These are phyloP conservation scores for Tephrocybe sp. DNA, from an alignment of 768 basidiomycete genomes.

Conservation along the genomic window DNA sequence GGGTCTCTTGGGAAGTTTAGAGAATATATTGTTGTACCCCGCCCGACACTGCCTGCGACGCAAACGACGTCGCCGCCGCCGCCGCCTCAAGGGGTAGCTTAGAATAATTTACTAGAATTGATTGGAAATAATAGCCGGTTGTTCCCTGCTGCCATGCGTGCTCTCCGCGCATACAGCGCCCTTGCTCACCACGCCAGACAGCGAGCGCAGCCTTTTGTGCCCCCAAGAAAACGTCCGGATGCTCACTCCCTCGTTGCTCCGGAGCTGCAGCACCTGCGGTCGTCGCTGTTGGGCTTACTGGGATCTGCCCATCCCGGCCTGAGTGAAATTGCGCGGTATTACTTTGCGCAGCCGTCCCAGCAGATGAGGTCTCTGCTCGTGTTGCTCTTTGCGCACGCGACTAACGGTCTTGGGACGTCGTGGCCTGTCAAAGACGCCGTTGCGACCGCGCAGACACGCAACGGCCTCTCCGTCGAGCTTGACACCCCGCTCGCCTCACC, in stretches of 20 bases:
- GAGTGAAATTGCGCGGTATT: slow-evolving; percentile 85
- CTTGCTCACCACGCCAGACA: slow-evolving; percentile 41
- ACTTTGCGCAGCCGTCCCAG: slow-evolving; percentile 86
- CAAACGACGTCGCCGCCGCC: slow-evolving; percentile 33
- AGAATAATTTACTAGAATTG: not conserved
- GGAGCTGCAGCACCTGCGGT: slow-evolving; percentile 70
- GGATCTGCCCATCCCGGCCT: slow-evolving; percentile 89
- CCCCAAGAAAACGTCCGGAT: slow-evolving; percentile 40
- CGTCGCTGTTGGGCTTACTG: slow-evolving; percentile 71
- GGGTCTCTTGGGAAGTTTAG: slow-evolving; percentile 43
- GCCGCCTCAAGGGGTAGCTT: slow-evolving; percentile 17
- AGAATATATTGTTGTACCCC: slow-evolving; percentile 30
- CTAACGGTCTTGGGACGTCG: slow-evolving; percentile 77
- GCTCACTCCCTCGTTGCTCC: slow-evolving; percentile 69
- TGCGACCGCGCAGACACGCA: slow-evolving; percentile 54
- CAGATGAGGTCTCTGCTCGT: slow-evolving; percentile 89
- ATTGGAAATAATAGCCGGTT: not conserved
- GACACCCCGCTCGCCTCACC: slow-evolving; percentile 77
- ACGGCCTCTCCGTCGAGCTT: slow-evolving; percentile 55
- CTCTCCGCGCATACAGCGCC: slow-evolving; percentile 32
- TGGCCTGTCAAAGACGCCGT: slow-evolving; percentile 63
- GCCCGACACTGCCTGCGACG: slow-evolving; percentile 27
- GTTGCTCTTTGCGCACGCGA: slow-evolving; percentile 86
- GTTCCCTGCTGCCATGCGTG: slow-evolving; percentile 1
- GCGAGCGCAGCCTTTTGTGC: slow-evolving; percentile 27